Evolutionary conservation across 495 filamentous ascomycete species (phyloP).

Genomic region (Penicillium steckii): DNA sequence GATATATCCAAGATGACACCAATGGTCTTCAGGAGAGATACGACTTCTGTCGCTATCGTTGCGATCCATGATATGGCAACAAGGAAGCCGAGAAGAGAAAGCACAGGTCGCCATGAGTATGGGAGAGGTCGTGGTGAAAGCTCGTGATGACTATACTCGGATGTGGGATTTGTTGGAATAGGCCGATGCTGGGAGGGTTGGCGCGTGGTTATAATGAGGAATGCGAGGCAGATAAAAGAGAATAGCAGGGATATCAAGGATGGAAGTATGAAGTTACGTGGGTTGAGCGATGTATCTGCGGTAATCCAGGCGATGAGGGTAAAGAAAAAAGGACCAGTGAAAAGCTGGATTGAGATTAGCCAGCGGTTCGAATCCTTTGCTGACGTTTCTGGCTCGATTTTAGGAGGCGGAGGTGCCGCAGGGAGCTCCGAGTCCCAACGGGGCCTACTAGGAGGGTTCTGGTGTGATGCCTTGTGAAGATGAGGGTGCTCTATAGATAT

Average conservation of each 20-base stretch:
- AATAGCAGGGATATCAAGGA: conserved; percentile 66
- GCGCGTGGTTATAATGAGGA: conserved; percentile 62
- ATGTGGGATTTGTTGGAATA: background rate
- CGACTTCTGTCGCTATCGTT: conserved; percentile 93
- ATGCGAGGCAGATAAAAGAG: conserved; percentile 62
- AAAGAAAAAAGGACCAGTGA: conserved; percentile 84
- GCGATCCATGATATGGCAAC: conserved; percentile 95
- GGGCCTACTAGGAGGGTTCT: conserved; percentile 15
- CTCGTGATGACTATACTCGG: background rate
- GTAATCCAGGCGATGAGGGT: conserved; percentile 76
- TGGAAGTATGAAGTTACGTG: conserved; percentile 57
- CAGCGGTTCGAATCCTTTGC: conserved; percentile 79
- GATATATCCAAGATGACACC: conserved; percentile 92
- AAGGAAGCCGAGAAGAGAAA: conserved; percentile 88
- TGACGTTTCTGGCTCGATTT: conserved; percentile 22
- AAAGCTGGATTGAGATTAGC: conserved; percentile 80
- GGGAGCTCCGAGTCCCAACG: conserved; percentile 46
- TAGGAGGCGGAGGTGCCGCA: conserved; percentile 22
- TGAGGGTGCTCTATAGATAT: conserved; percentile 12
- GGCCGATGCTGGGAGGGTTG: conserved; percentile 23
- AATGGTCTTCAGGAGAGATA: conserved; percentile 89
- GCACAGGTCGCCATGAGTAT: conserved; percentile 61
- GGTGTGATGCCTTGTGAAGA: conserved; percentile 16
- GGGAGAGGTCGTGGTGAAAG: conserved; percentile 49
- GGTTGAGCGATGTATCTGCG: conserved; percentile 48